Conservation (phyloP, 108 stramenopile genomes). For the Fragilariopsis cylindrus region DNA sequence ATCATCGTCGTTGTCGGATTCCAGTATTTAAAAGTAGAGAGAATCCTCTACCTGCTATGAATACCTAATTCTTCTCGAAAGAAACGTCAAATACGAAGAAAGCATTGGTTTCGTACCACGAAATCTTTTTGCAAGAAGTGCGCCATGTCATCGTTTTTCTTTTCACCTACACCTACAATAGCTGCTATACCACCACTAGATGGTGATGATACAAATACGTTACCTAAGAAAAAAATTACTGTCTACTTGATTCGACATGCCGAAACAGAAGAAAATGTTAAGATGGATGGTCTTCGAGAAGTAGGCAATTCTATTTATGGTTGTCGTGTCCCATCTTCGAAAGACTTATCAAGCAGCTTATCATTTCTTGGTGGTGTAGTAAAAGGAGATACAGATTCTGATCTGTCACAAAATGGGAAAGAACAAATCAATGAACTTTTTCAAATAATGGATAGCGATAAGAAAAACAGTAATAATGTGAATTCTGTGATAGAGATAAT, state of each 20-base stretch:
- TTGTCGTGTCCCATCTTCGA: not conserved
- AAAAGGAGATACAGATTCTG: constrained; percentile 6
- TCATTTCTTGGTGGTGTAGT: not conserved
- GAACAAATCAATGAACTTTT: constrained; percentile 5
- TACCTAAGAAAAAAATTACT: constrained; percentile 27
- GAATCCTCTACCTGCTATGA: too few relatives aligned
- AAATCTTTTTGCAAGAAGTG: too few relatives aligned
- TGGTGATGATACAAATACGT: too few relatives aligned
- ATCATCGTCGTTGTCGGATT: too few relatives aligned
- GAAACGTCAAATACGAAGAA: too few relatives aligned
- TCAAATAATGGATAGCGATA: not conserved
- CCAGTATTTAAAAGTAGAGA: too few relatives aligned
- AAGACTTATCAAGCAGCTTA: not conserved
- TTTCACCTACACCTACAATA: too few relatives aligned
- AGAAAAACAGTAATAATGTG: not conserved
- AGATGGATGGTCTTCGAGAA: constrained; percentile 18
- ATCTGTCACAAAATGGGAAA: not conserved
- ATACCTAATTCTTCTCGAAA: too few relatives aligned
- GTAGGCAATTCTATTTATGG: not conserved
- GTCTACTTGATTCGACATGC: constrained; percentile 81
- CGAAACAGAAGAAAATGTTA: constrained; percentile 72
- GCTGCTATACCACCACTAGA: too few relatives aligned
- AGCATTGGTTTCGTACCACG: too few relatives aligned
- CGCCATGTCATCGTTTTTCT: too few relatives aligned
- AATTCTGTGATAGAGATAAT: not conserved